Conservation (phyloP, 2,329 filamentous ascomycete genomes). For the Monilinia fructigena region DNA sequence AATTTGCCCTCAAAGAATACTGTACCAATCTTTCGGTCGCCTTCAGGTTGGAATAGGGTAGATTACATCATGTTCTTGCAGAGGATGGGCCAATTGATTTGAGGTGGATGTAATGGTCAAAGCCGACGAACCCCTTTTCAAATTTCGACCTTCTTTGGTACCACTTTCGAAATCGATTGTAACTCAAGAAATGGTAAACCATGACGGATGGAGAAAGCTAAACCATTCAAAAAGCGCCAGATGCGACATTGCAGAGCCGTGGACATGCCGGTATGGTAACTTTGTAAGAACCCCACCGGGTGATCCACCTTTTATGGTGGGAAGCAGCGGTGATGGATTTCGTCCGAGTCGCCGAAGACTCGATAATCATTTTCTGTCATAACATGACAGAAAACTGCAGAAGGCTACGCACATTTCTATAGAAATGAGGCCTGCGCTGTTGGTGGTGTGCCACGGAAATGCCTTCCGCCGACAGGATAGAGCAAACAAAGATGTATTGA, state of each 20-base stretch:
- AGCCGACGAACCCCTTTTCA: not conserved
- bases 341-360: not conserved
- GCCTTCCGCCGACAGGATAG: not conserved
- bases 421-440: not conserved
- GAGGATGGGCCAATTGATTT: not conserved
- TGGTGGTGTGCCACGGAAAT: not conserved
- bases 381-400: not conserved
- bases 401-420: not conserved
- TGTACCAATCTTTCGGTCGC: not conserved
- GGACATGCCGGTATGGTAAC: not conserved
- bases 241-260: not conserved
- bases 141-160: not conserved
- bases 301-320: not conserved
- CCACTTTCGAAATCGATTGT: not conserved
- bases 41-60: not conserved
- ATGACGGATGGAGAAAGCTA: not conserved
- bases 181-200: not conserved
- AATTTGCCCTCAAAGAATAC: not conserved
- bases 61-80: not conserved
- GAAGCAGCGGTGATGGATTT: not conserved
- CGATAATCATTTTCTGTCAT: not conserved
- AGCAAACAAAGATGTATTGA: constrained; percentile 9
- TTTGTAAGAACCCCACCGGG: not conserved
- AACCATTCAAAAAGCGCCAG: not conserved
- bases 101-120: not conserved